Conservation (phyloP, 2,329 filamentous ascomycete genomes). For the Exserohilum rostratum region DNA sequence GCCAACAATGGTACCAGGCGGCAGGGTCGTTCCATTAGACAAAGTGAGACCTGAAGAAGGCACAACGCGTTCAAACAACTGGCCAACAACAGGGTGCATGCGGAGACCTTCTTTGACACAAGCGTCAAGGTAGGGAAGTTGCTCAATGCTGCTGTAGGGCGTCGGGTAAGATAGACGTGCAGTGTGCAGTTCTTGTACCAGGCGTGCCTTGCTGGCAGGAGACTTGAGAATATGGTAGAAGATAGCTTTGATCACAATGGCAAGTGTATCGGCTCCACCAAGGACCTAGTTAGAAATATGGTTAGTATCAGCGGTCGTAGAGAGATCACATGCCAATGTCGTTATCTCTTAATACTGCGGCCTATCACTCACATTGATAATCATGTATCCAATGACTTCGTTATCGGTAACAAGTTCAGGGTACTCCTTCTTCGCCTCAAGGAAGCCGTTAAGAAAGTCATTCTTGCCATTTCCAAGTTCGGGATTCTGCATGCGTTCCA, state of each 20-base stretch:
- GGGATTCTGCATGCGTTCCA: conserved; percentile 28
- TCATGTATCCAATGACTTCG: conserved; percentile 41
- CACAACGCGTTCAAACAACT: conserved; percentile 41
- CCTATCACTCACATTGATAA: conserved; percentile 33
- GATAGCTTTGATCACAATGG: conserved; percentile 33
- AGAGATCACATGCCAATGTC: not conserved
- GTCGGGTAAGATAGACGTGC: conserved; percentile 25
- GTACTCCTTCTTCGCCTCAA: conserved; percentile 23
- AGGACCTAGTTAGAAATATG: conserved; percentile 26
- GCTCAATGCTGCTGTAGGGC: conserved; percentile 23
- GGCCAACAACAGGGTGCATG: conserved; percentile 49
- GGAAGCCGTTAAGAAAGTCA: conserved; percentile 32
- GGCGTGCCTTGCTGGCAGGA: conserved; percentile 24
- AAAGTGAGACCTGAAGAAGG: conserved; percentile 28
- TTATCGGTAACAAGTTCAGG: conserved; percentile 35
- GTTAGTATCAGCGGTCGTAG: not conserved
- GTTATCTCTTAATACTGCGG: not conserved
- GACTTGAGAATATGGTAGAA: conserved; percentile 35
- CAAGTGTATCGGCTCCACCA: conserved; percentile 40
- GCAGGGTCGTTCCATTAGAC: conserved; percentile 29
- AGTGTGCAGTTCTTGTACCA: conserved; percentile 32
- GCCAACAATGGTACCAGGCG: conserved; percentile 42
- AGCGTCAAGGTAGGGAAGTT: conserved; percentile 54
- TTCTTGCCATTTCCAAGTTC: conserved; percentile 23
- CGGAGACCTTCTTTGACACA: conserved; percentile 56